Evolutionary conservation across 306 rosid genomes (phyloP).

Genomic region (Senna siamea): DNA sequence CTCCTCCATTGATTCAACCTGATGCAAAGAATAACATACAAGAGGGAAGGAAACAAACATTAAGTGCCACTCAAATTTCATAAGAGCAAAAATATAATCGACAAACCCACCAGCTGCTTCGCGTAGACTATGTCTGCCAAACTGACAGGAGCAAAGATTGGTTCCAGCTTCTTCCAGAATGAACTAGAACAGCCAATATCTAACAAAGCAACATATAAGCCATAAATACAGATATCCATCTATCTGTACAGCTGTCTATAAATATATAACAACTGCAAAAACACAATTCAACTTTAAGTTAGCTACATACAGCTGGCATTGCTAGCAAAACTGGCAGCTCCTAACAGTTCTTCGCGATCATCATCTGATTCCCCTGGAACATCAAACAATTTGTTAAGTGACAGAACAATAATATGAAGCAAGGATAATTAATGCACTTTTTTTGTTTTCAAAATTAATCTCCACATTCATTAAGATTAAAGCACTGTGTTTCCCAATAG

Average conservation of each 20-base stretch:
- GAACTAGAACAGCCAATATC: conserved; percentile 73
- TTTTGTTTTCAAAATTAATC: neutral
- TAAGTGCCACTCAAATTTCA: conserved; percentile 37
- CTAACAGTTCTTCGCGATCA: conserved; percentile 73
- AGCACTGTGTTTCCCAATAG: neutral
- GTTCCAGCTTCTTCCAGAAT: conserved; percentile 86
- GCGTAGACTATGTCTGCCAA: conserved; percentile 53
- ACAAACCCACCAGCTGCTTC: conserved; percentile 71
- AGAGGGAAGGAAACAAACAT: conserved; percentile 22
- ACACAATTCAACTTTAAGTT: conserved; percentile 21
- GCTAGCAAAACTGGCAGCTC: conserved; percentile 76
- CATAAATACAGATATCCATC: conserved; percentile 9
- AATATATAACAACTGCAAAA: conserved; percentile 22
- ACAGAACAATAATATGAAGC: conserved; percentile 25
- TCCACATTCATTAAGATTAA: neutral
- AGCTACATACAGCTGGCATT: conserved; percentile 68
- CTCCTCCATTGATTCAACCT: conserved; percentile 60
- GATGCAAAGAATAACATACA: conserved; percentile 41
- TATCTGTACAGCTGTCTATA: neutral
- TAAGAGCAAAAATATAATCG: conserved; percentile 21
- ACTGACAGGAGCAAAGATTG: conserved; percentile 61
- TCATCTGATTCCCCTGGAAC: conserved; percentile 69
- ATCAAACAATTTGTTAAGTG: conserved; percentile 38
- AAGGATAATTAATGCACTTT: conserved; percentile 14
- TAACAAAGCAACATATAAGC: conserved; percentile 42